Conservation (phyloP, 768 basidiomycete genomes). For the Gyrodon lividus region DNA sequence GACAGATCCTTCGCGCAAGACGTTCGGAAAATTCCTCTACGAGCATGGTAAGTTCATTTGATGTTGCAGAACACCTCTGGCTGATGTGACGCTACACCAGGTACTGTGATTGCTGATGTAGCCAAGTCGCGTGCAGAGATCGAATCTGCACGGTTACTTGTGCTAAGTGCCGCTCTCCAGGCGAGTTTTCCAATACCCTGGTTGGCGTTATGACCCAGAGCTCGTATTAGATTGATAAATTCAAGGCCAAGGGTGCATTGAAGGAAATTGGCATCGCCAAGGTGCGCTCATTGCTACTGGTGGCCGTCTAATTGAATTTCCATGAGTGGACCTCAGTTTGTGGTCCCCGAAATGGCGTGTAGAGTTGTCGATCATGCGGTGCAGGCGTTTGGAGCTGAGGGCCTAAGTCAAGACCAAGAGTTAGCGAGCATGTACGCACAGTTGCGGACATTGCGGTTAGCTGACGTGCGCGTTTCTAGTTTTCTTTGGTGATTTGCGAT, state of each 20-base stretch:
- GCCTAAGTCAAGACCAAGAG: constrained; percentile 84
- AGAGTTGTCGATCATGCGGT: constrained; percentile 92
- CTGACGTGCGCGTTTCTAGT: constrained; percentile 57
- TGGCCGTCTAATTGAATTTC: not conserved
- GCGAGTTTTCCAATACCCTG: constrained; percentile 32
- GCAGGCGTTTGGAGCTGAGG: constrained; percentile 96
- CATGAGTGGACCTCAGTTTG: constrained; percentile 57
- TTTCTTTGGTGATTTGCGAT: not conserved
- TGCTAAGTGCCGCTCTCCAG: constrained; percentile 88
- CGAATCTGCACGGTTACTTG: constrained; percentile 82
- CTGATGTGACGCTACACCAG: constrained; percentile 37
- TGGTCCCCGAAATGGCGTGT: constrained; percentile 89
- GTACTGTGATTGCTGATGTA: constrained; percentile 87
- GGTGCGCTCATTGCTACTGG: constrained; percentile 40
- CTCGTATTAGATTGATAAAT: constrained; percentile 72
- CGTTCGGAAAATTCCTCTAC: constrained; percentile 89
- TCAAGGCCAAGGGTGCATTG: constrained; percentile 89
- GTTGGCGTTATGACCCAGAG: not conserved
- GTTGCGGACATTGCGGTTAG: constrained; percentile 83
- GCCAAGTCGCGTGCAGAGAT: constrained; percentile 93
- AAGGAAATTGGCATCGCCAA: constrained; percentile 99
- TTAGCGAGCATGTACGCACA: constrained; percentile 78
- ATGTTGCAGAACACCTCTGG: not conserved
- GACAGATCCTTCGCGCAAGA: constrained; percentile 88
- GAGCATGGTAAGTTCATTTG: constrained; percentile 69